Evolutionary conservation across 495 filamentous ascomycete species (phyloP), one percentile per base, ranked within the genome.

Genomic region (Xylaria telfairii): DNA sequence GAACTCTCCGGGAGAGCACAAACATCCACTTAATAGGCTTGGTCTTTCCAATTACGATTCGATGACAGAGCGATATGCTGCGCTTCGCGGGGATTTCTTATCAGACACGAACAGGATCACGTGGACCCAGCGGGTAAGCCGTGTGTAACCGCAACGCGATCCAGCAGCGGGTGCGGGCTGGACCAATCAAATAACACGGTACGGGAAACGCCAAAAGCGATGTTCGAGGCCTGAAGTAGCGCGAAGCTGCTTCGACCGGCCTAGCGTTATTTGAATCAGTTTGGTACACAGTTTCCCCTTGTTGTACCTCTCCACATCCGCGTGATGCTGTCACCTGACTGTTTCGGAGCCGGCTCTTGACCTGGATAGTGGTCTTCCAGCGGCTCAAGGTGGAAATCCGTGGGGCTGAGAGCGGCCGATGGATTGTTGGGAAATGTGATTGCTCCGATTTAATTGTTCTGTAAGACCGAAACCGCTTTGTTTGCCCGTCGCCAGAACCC

Each of bases 31-130:
- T 54, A 54, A 44, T 67, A 71, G 37, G 60, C 46, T 69, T 70
- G 68, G 57, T 68, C 32, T 67, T 78, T 70, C 74, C 73, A 74
- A 75, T 78, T 75, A 75, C 68, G 72, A 74, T 68, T 73, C 72
- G 68, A 77, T 72, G 76, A 70, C 73, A 75, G 44, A 57, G 49
- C 61, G 69, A 77, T 70, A 71, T 63, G 68, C 68, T 62, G 74
- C 57, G 63, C 72, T 61, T 71, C 71, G 69, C 70, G 66, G 67
- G 68, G 41, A 66, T 66, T 49, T 71, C 76, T 78, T 78, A 78
- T 78, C 76, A 28, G 69, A 44, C 44, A 62, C 44, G 67, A 26
- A 24, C 24, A 37, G 10, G 8, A 72, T 78, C 76, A 78, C 76
- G 76, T 78, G 76, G 75, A 39, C 34, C 73, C 57, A 51, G 65